Base-by-base conservation (phyloP, 2,329 filamentous ascomycete genomes). In the Nothophoma quercina region DNA sequence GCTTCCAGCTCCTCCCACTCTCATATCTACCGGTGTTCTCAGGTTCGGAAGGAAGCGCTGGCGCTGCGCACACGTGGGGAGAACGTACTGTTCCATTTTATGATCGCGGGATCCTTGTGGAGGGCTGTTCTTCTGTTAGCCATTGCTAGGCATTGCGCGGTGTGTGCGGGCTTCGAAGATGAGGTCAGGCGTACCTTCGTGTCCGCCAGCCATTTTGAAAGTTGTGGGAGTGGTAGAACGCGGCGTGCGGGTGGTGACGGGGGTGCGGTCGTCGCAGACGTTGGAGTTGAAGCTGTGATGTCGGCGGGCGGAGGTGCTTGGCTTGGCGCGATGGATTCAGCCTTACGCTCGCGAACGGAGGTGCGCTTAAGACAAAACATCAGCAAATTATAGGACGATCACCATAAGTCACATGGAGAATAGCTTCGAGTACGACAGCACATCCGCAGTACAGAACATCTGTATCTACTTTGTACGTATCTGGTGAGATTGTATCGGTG, bases 101-200 rank as follows among this genome's bases (percentile, higher is more conserved):
- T 76, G 72, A 84, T 70, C 62, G 83, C 83, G 64, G 83, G 83
- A 74, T 83, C 81, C 72, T 79, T 74, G 64, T 78, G 73, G 65
- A 83, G 67, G 56, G 74, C 80, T 83, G 65, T 64, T 21, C 16
- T 45, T 23, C 26, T 19, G 60, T 72, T 61, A 70, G 69, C 62
- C 42, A 66, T 65, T 68, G 57, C 51, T 48, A 40, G 29, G 21
- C 16, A 40, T 51, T 52, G 36, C 16, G 21, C 25, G 5, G 36
- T 5, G 10, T 16, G 13, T 9, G 44, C 51, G 10, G 15, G n/a
- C 12, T 19, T 5, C 15, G 10, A 16, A 21, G 8, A 10, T 5
- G 7, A 35, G 8, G 15, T 21, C 3, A 30, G 23, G 39, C 62
- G 21, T 64, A 64, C 68, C 43, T 43, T 50, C 59, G 51, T 60